Evolutionary conservation across 164 flowering plant genomes (phyloP), one percentile per base, ranked within the genome.

Genomic region (Tetrastigma voinierianum): DNA sequence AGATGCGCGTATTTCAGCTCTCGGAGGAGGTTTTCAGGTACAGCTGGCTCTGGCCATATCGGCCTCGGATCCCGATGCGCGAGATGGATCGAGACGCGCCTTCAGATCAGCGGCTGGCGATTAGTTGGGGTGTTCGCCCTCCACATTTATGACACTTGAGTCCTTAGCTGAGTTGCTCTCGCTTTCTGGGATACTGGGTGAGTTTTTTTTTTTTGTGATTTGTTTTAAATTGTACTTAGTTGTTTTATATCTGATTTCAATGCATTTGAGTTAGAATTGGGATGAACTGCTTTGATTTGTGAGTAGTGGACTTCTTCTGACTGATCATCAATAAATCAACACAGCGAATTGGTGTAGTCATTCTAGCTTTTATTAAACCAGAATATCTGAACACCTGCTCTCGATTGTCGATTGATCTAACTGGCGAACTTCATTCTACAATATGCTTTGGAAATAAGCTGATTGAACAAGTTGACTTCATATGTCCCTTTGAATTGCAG

Each of bases 41-140:
- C 97, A 95, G 79, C 79, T 95, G 61, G 99, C 99, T 43, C 66
- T 95, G 61, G 99, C 99, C 51, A 86, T 95, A n/a, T 90, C 97
- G 67, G 99, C 91, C 2, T 95, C 99, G 64, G 93, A 85, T 80
- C 84, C 87, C 3, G 88, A 77, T 71, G 57, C 74, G 2, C 70
- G 76, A 3, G 79, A 80, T 44, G n/a, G 94, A 91, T 62, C 77
- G 87, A 13, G 98, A 90, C 56, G 77, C 92, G 1, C 90, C 85
- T n/a, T 10, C 96, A 92, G 93, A 95, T 95, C 91, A 87, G 88
- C 53, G 97, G n/a, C n/a, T 90, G 3, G 97, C 90, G 76, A 86
- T 89, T 57, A 95, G 99, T 78, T 95, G 23, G 94, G 90, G 6
- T 81, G 81, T 67, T 47, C 85, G 32, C 80, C 87, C 59, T 63